Base-by-base conservation (phyloP, 495 filamentous ascomycete genomes). In the Penicillium turbatum region DNA sequence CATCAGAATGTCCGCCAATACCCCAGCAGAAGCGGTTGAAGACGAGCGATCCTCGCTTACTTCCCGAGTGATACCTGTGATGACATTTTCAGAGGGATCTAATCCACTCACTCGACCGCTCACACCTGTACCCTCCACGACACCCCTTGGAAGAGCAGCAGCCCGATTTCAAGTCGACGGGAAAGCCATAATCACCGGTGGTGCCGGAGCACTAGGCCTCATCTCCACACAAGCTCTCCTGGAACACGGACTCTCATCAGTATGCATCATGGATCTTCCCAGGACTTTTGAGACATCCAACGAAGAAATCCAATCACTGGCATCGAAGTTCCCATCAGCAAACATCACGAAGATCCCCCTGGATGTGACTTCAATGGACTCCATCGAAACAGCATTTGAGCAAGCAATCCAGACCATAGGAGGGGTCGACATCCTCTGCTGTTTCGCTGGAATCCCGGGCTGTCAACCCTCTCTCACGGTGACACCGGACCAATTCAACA, bases 181-280 rank as follows among this genome's bases (percentile, higher is more conserved):
- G 17, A 88, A 84, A 55, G 85, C 83, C 24, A 78, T 87, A 31
- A 30, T 90, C 26, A 88, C 87, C 21, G 87, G 87, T 16, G 86
- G 87, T 41, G 77, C 83, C 29, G 86, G 87, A 2, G 82, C 77
- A n/a, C 74, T 90, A 7, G 87, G 79, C 4, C 75, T 86, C 3
- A 70, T 74, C 5, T 73, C 78, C 9, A 76, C 77, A 3, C 73
- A 76, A 5, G 86, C 85, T 5, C 76, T 90, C 13, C 82, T 89
- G n/a, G 86, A 90, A 62, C 86, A 89, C 57, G 86, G 86, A 10
- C 69, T 83, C 2, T 59, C 73, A 3, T 79, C 79, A 15, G 69
- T 88, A 34, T 77, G 76, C 48, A 76, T 89, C 49, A 79, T 87
- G 55, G 87, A 90, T 54, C 59, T 85, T 41, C 49, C 49, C 10